Evolutionary conservation across 2,329 filamentous ascomycete genomes (phyloP).

Genomic region (Penicillium sp.): DNA sequence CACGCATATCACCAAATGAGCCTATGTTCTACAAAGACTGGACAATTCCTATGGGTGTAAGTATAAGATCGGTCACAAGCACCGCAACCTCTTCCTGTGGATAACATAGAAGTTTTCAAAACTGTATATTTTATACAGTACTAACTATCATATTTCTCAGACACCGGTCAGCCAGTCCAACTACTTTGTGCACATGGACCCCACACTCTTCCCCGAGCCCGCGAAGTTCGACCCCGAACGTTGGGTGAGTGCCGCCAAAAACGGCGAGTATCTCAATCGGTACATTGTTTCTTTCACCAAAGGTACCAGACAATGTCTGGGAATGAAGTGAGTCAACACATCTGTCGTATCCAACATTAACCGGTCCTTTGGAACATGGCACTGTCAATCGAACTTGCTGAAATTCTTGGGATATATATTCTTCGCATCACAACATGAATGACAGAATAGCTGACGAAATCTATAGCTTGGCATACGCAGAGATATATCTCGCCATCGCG

Average conservation of each 20-base stretch:
- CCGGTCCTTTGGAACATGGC: no score
- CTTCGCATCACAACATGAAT: no score
- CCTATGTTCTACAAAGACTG: constrained; percentile 20
- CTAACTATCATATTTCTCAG: constrained; percentile 1
- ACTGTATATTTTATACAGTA: not conserved
- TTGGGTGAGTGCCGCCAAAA: constrained; percentile 17
- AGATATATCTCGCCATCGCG: constrained; percentile 23
- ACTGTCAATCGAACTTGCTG: no score
- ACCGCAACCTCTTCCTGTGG: no score
- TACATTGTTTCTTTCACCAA: constrained; percentile 26
- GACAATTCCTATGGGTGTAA: constrained; percentile 24
- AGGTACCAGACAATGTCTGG: constrained; percentile 24
- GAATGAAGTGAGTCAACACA: constrained; percentile 21
- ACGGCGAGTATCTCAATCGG: constrained; percentile 17
- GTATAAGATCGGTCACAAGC: not conserved
- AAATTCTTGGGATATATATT: no score
- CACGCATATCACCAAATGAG: constrained; percentile 19
- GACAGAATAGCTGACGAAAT: not conserved
- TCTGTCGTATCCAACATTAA: not conserved
- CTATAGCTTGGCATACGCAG: constrained; percentile 23
- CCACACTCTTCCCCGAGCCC: constrained; percentile 20
- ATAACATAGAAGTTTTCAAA: no score
- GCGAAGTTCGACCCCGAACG: constrained; percentile 22
- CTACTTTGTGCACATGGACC: constrained; percentile 28
- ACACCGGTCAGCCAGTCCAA: constrained; percentile 27